phyloP scores from a whole-genome alignment of 305 asterid genomes.

The Fraxinus velutina region DNA sequence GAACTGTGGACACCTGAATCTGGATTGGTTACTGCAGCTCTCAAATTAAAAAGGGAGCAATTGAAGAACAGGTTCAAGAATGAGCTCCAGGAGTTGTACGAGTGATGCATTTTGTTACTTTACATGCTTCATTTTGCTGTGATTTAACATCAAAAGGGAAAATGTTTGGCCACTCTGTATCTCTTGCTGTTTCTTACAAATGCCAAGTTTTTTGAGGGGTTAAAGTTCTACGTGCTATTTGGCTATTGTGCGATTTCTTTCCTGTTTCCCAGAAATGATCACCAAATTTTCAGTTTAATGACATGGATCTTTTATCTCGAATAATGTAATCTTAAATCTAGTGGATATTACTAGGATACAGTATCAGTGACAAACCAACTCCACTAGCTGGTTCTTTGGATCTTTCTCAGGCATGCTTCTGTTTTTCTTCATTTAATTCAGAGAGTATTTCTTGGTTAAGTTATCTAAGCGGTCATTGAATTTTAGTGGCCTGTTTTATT shows the following conservation, averaged over 20 bases:
- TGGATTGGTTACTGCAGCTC: slow-evolving; percentile 89
- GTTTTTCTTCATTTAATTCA: not conserved
- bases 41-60: slow-evolving; percentile 81
- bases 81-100: slow-evolving; percentile 33
- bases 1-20: slow-evolving; percentile 95
- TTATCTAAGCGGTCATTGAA: not conserved
- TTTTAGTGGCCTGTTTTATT: not conserved
- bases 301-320: not conserved
- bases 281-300: not conserved
- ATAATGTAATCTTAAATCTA: not conserved
- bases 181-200: not conserved
- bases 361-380: not conserved
- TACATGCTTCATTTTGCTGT: not conserved
- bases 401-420: not conserved
- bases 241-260: not conserved
- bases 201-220: not conserved
- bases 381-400: not conserved
- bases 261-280: not conserved
- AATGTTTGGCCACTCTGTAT: not conserved
- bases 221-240: not conserved
- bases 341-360: not conserved
- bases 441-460: not conserved
- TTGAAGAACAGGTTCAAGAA: slow-evolving; percentile 38
- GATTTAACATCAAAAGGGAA: not conserved
- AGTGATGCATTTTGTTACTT: slow-evolving; percentile 7